These are phyloP conservation scores for Sphagnum contortum DNA, from an alignment of 225 moss, liverwort and hornwort species.

Conservation along the genomic window DNA sequence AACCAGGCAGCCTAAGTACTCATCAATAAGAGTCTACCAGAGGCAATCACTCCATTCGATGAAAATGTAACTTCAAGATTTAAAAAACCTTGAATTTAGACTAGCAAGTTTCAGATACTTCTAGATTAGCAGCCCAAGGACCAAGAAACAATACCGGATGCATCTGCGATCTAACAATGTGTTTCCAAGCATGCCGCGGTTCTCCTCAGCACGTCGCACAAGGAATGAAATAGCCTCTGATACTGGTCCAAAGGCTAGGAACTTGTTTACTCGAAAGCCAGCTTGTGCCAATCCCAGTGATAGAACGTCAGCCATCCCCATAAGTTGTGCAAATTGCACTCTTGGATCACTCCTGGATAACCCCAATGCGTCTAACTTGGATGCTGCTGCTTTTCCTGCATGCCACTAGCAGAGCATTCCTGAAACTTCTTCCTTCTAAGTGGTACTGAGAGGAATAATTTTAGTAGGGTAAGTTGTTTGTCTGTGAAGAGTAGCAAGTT, in stretches of 20 bases:
- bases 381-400: slow-evolving; percentile 61
- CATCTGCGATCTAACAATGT: slow-evolving; percentile 41
- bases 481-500: no score
- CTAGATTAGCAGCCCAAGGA: no score
- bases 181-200: slow-evolving; percentile 74
- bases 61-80: no score
- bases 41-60: no score
- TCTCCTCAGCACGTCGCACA: slow-evolving; percentile 83
- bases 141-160: slow-evolving; percentile 37
- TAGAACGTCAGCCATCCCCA: slow-evolving; percentile 89
- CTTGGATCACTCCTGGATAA: slow-evolving; percentile 47
- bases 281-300: slow-evolving; percentile 69
- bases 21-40: no score
- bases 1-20: no score
- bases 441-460: no score
- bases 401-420: background rate
- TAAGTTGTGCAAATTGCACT: slow-evolving; percentile 82
- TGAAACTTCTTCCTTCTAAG: no score
- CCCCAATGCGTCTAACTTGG: slow-evolving; percentile 56
- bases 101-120: no score
- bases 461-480: no score
- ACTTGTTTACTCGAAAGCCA: slow-evolving; percentile 87
- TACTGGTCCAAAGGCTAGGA: slow-evolving; percentile 80
- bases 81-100: no score
- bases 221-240: slow-evolving; percentile 73